Evolutionary conservation across 768 basidiomycete genomes (phyloP).

Genomic region (Psilocybe cyanescens): DNA sequence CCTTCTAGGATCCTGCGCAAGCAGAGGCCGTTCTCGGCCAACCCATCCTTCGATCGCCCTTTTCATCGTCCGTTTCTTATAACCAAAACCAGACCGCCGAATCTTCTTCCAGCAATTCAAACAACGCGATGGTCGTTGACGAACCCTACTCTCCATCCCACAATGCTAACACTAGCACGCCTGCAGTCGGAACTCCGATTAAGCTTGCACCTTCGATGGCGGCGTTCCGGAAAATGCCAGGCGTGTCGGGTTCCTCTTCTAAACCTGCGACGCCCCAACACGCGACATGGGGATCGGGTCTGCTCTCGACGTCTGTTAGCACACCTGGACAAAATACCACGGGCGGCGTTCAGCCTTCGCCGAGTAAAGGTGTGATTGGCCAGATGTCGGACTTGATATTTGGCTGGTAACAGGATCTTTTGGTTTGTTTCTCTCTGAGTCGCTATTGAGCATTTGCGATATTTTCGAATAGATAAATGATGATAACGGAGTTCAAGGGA

Average conservation of each 20-base stretch:
- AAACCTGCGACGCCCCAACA: slow-evolving; percentile 34
- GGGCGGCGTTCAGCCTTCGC: slow-evolving; percentile 31
- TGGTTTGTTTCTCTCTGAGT: neutral
- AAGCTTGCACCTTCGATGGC: slow-evolving; percentile 72
- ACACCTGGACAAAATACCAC: slow-evolving; percentile 13
- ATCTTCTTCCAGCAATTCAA: slow-evolving; percentile 7
- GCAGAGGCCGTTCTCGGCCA: slow-evolving; percentile 58
- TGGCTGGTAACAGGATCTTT: slow-evolving; percentile 59
- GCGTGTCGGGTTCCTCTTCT: slow-evolving; percentile 23
- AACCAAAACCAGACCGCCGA: slow-evolving; percentile 25
- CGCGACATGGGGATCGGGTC: slow-evolving; percentile 23
- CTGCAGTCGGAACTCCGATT: slow-evolving; percentile 70
- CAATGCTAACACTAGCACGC: slow-evolving; percentile 28
- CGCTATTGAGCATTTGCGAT: neutral
- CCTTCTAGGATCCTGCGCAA: slow-evolving; percentile 59
- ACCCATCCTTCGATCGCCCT: slow-evolving; percentile 29
- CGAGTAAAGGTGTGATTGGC: slow-evolving; percentile 65
- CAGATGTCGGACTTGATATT: slow-evolving; percentile 83
- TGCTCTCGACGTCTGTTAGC: slow-evolving; percentile 19
- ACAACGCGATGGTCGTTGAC: slow-evolving; percentile 52
- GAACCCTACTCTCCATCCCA: slow-evolving; percentile 32
- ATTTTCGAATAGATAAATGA: neutral
- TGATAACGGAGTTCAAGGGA: neutral
- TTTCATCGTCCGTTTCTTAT: slow-evolving; percentile 19
- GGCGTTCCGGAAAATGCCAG: slow-evolving; percentile 63